Base-by-base conservation (phyloP, 768 basidiomycete genomes). In the Galerina marginata region DNA sequence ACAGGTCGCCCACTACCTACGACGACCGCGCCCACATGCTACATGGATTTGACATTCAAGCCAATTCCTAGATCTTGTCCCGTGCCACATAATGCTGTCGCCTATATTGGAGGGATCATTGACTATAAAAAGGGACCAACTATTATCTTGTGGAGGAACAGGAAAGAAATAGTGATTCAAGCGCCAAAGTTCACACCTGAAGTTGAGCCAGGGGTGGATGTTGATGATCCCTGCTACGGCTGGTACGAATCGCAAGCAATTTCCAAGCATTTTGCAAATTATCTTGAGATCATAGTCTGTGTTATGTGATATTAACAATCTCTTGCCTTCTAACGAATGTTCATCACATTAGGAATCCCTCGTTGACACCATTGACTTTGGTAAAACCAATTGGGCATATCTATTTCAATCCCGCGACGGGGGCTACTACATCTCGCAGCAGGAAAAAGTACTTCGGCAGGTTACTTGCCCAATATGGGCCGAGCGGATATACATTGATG, bases 391-490 rank as follows among this genome's bases (percentile, higher is more conserved):
- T 20, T 58, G 55, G 59, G 65, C 58, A 7, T 66, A 66, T 47
- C 43, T 69, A 16, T 15, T 57, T 0, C 48, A 50, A 39, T 63
- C 62, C 23, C 57, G 60, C 0, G 65, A 71, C 23, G 72, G 73
- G n/a, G 72, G 70, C 7, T 75, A 72, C 54, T 67, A 69, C 4
- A 63, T 81, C 12, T 56, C 66, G 6, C 74, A 77, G 56, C 70
- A 66, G 29, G 52, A 71, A 39, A 68, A 65, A 45, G 59, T 42
- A 10, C 60, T 74, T 11, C 59, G 38, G 14, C 63, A 48, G 37
- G 63, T 80, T 25, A 66, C 71, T 12, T 76, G 72, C 49, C 72
- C 72, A 15, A 68, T 69, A 20, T 81, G 77, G 76, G 75, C 73
- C 1, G 72, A 71, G 36, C 61, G 71, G 3, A 74, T 81, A 16